A percentile compares a stretch with the other conserved stretches of the same genome.
Conservation (phyloP, 2,329 filamentous ascomycete species). For the Gaeumannomyces sp. region DNA sequence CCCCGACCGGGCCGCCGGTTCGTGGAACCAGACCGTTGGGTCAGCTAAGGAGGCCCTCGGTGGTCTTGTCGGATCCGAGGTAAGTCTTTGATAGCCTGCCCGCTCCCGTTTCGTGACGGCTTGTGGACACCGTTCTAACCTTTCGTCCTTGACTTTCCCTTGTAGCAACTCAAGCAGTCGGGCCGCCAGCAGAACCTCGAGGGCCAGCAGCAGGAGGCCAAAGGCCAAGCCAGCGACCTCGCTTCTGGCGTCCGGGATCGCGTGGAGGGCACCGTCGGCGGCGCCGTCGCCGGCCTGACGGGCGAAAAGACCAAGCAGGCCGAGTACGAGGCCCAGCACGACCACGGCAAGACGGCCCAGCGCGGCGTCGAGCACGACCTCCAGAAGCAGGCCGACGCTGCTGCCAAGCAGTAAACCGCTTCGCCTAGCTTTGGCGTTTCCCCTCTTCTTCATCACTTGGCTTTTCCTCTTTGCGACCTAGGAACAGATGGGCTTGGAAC, state of each 20-base stretch:
- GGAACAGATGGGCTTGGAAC: not conserved
- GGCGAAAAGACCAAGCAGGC: slow-evolving; percentile 62
- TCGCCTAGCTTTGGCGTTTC: not conserved
- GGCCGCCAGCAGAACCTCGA: slow-evolving; percentile 74
- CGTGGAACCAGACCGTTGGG: slow-evolving; percentile 86
- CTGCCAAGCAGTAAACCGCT: slow-evolving; percentile 8
- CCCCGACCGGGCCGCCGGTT: slow-evolving; percentile 63
- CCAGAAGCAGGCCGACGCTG: slow-evolving; percentile 59
- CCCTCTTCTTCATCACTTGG: not conserved
- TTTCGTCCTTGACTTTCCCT: not conserved
- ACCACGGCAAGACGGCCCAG: slow-evolving; percentile 73
- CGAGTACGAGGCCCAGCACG: slow-evolving; percentile 64
- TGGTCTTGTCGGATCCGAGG: slow-evolving; percentile 67
- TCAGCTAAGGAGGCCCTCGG: slow-evolving; percentile 78
- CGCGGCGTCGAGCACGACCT: slow-evolving; percentile 77
- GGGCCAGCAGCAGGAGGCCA: slow-evolving; percentile 75
- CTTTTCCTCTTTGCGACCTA: not conserved
- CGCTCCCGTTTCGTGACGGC: not conserved
- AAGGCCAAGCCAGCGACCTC: slow-evolving; percentile 72
- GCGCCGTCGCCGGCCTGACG: slow-evolving; percentile 63
- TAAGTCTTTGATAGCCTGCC: slow-evolving; percentile 22
- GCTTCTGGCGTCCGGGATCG: slow-evolving; percentile 61
- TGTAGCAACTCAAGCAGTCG: slow-evolving; percentile 59
- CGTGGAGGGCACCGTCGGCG: slow-evolving; percentile 61
- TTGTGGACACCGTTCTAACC: not conserved